Evolutionary conservation across 2,329 filamentous ascomycete genomes (phyloP).

Genomic region (Botryotinia calthae): DNA sequence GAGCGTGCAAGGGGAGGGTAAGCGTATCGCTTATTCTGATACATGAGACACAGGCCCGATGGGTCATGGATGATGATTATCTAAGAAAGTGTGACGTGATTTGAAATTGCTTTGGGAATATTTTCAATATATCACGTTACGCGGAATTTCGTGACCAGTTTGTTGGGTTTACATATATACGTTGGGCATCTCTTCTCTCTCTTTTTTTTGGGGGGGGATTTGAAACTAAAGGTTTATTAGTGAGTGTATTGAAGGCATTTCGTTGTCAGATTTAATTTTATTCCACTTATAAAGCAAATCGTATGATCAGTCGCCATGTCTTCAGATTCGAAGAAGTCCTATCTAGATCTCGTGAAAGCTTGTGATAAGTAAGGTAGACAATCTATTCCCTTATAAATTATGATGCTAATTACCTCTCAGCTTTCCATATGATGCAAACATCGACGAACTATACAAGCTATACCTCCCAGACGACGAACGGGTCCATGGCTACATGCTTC

Average conservation of each 20-base stretch:
- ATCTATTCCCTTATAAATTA: no score
- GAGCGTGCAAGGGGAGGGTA: background rate
- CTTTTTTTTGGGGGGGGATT: no score
- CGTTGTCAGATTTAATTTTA: background rate
- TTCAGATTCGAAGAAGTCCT: conserved; percentile 24
- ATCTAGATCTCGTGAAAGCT: conserved; percentile 42
- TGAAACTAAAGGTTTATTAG: background rate
- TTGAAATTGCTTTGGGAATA: background rate
- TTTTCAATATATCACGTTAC: background rate
- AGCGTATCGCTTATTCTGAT: background rate
- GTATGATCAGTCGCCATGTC: background rate
- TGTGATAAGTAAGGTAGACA: conserved; percentile 44
- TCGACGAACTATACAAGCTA: conserved; percentile 43
- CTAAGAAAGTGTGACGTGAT: background rate
- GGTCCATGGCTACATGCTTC: conserved; percentile 51
- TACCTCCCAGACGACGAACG: conserved; percentile 46
- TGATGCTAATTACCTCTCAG: background rate
- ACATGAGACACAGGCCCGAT: background rate
- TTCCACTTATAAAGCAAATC: background rate
- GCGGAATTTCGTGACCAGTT: background rate
- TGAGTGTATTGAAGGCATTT: background rate
- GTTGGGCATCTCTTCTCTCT: background rate
- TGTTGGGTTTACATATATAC: background rate
- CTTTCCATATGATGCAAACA: conserved; percentile 24
- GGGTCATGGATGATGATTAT: background rate